A percentile compares a stretch with the other conserved stretches of the same genome.
These are phyloP conservation scores for Citrus sinensis DNA, from an alignment of 345 rosid genomes.

Conservation along the genomic window DNA sequence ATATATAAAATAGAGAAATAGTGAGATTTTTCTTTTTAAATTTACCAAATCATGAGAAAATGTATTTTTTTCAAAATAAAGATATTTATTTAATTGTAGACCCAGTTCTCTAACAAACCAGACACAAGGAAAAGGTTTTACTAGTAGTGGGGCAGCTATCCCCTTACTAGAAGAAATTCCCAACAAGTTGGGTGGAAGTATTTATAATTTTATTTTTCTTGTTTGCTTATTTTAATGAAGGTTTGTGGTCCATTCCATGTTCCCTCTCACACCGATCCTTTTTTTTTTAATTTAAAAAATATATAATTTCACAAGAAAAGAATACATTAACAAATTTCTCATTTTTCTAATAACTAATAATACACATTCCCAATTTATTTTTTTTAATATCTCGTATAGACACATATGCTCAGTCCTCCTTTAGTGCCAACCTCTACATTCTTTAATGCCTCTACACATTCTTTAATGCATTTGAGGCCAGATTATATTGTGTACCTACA, in stretches of 20 bases:
- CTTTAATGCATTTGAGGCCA: no score
- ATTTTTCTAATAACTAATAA: no score
- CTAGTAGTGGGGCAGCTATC: constrained; percentile 36
- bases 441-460: no score
- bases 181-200: constrained; percentile 66
- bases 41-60: not conserved
- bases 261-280: constrained; percentile 39
- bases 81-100: constrained; percentile 23
- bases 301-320: constrained; percentile 25
- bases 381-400: no score
- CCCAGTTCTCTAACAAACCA: constrained; percentile 51
- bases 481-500: no score
- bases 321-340: no score
- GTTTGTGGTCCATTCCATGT: constrained; percentile 66
- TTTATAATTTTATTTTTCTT: constrained; percentile 29
- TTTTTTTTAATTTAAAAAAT: constrained; percentile 19
- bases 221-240: constrained; percentile 39
- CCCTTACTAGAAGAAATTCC: constrained; percentile 59
- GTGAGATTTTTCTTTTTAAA: no score
- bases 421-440: no score
- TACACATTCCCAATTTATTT: no score
- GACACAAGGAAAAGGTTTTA: constrained; percentile 42
- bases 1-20: constrained; percentile 30
- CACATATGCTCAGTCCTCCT: no score
- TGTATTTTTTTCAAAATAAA: not conserved